Conservation (phyloP, 805 yeast species). For the Wickerhamomyces chaumierensis region DNA sequence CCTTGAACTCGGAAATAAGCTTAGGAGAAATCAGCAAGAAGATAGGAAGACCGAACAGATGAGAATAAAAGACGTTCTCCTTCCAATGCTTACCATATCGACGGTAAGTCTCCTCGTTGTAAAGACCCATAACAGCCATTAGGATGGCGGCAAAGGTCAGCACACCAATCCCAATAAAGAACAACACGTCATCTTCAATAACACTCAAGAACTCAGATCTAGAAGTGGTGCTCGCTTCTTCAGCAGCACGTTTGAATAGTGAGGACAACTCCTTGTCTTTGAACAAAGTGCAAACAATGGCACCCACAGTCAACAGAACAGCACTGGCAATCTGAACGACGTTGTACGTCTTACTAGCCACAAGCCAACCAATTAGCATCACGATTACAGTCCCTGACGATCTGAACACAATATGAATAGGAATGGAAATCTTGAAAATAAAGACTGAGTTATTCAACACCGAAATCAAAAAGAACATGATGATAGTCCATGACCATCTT, state of each 20-base stretch:
- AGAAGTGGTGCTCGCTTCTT: too few species aligned
- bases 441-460: slow-evolving; percentile 49
- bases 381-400: slow-evolving; percentile 55
- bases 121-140: slow-evolving; percentile 46
- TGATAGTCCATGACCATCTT: slow-evolving; percentile 34
- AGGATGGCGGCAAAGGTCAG: slow-evolving; percentile 37
- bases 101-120: slow-evolving; percentile 38
- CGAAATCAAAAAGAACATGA: slow-evolving; percentile 39
- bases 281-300: slow-evolving; percentile 17
- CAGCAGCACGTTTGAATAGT: slow-evolving; percentile 9
- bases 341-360: slow-evolving; percentile 35
- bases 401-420: slow-evolving; percentile 55
- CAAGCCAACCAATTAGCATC: slow-evolving; percentile 40
- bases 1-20: slow-evolving; percentile 22
- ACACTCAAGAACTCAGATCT: slow-evolving; percentile 1
- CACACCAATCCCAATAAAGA: slow-evolving; percentile 22
- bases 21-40: slow-evolving; percentile 28
- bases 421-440: slow-evolving; percentile 46
- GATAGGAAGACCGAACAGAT: slow-evolving; percentile 42
- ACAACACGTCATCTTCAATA: slow-evolving; percentile 9
- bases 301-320: slow-evolving; percentile 41
- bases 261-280: slow-evolving; percentile 17
- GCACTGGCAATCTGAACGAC: slow-evolving; percentile 38
- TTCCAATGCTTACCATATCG: slow-evolving; percentile 51
- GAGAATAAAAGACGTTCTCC: slow-evolving; percentile 53